phyloP scores from a whole-genome alignment of 2,329 filamentous ascomycete species.

The Colletotrichum sp. region DNA sequence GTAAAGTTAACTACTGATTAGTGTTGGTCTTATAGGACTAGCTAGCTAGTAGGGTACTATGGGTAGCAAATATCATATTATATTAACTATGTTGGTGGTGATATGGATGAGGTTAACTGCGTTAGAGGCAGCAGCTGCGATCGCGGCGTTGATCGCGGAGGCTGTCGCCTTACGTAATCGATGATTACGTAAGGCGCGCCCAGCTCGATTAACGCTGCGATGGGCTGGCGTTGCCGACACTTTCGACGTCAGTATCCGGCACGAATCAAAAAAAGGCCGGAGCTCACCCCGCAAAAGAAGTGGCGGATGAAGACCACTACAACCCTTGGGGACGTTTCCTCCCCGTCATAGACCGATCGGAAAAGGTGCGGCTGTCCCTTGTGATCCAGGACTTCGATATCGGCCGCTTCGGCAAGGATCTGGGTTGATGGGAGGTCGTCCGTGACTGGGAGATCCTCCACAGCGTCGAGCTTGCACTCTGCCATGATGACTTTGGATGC shows the following conservation, averaged over 20 bases:
- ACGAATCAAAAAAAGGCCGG: neutral
- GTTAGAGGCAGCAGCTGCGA: no score
- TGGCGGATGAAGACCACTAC: neutral
- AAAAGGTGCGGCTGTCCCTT: neutral
- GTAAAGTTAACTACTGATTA: no score
- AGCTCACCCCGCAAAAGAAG: neutral
- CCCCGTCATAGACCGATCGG: neutral
- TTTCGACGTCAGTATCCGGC: neutral
- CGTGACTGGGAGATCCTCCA: neutral
- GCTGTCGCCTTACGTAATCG: no score
- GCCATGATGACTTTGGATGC: neutral
- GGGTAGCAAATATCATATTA: no score
- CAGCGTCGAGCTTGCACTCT: neutral
- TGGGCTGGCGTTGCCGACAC: no score
- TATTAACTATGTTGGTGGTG: no score
- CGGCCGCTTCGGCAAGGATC: neutral
- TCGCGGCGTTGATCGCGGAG: no score
- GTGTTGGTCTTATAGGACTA: no score
- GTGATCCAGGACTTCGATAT: neutral
- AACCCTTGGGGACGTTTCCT: neutral
- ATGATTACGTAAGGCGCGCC: no score
- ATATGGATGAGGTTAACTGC: no score
- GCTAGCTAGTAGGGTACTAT: no score
- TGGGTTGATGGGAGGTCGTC: neutral
- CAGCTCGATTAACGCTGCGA: no score